Base-by-base conservation (phyloP, 495 filamentous ascomycete genomes). In the Xylaria sp. region DNA sequence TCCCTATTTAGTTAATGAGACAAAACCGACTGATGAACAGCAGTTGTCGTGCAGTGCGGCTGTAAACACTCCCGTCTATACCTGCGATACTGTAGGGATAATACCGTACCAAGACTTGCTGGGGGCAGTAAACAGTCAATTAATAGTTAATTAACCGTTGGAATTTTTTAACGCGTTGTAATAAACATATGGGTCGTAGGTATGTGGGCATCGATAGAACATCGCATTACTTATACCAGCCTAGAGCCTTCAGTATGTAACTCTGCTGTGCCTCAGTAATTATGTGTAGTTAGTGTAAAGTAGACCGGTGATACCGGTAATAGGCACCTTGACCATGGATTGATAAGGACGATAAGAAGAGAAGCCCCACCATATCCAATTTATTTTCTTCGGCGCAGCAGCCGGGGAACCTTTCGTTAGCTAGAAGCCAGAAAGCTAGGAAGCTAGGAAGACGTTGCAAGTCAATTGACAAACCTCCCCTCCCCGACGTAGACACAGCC, bases 341-440 rank as follows among this genome's bases (percentile, higher is more conserved):
- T 31, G 68, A 70, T 70, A 70, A 70, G 21, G 35, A 2, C 48
- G 68, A 70, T 70, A 64, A 70, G 31, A 24, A 24, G n/a, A 17
- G 7, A 4, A 46, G 19, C 59, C 48, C 61, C 68, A 71, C 48
- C 17, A 52, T 71, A 62, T 71, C 69, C 69, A 67, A 40, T 63
- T 57, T 72, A 72, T 72, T 72, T 68, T 72, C 66, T 69, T 72
- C 61, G 15, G 40, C 48, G 17, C 21, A 61, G 21, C 31, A 37
- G 15, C 29, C 37, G 14, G 40, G 15, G 1, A 33, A 12, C 33
- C n/a, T 43, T 69, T 50, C 19, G 29, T n/a, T n/a, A n/a, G n/a
- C n/a, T n/a, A n/a, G n/a, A n/a, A n/a, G n/a, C n/a, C n/a, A n/a
- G n/a, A n/a, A n/a, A n/a, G n/a, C n/a, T n/a, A n/a, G n/a, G 26